A percentile compares a stretch with the other conserved stretches of the same genome.
Conservation (phyloP, 257 asterid genomes). For the Jaltomata sinuosa region DNA sequence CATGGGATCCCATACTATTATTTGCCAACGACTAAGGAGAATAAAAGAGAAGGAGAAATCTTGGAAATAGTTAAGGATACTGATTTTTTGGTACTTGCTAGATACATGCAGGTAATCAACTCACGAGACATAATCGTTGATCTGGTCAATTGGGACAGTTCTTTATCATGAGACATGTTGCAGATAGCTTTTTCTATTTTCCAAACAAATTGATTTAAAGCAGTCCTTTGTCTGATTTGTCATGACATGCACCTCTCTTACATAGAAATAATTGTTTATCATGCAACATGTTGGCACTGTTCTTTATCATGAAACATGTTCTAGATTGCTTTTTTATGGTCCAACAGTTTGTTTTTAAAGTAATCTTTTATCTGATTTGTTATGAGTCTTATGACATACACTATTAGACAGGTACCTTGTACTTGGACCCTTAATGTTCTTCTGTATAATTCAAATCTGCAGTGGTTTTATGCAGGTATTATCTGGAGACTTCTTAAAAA, state of each 20-base stretch:
- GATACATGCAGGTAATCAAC: conserved; percentile 89
- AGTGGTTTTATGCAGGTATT: conserved; percentile 50
- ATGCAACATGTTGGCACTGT: not conserved
- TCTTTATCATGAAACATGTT: not conserved
- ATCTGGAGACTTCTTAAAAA: conserved; percentile 64
- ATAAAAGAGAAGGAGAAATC: conserved; percentile 26
- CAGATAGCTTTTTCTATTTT: not conserved
- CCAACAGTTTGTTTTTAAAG: not conserved
- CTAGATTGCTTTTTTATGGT: not conserved
- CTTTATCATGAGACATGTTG: not conserved
- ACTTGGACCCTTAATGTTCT: not conserved
- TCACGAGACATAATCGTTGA: not conserved
- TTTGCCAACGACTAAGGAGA: conserved; percentile 25
- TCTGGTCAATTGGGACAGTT: not conserved
- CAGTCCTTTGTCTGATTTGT: not conserved
- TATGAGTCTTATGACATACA: not conserved
- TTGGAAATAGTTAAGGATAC: conserved; percentile 71
- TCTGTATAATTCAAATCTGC: conserved; percentile 10
- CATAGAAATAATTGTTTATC: not conserved
- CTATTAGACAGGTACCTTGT: not conserved
- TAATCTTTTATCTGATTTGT: not conserved
- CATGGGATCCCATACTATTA: conserved; percentile 81
- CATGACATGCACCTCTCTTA: not conserved
- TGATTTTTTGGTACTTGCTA: conserved; percentile 86
- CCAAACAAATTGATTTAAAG: not conserved